These are phyloP conservation scores for Termitomyces sp. DNA, from an alignment of 1,284 basidiomycete species.

Conservation along the genomic window DNA sequence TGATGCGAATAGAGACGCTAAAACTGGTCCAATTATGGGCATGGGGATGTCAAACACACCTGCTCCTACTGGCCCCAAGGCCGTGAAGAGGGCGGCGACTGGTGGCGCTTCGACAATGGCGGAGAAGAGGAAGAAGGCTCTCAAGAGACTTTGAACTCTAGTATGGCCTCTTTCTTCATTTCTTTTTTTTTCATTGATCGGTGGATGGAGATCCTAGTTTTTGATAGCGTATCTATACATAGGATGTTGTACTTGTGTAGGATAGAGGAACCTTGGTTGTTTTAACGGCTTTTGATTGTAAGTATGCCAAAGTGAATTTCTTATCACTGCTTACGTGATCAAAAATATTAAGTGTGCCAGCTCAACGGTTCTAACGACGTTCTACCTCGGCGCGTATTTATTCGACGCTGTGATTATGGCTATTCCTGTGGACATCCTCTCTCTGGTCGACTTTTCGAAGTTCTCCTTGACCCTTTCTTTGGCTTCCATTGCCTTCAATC, in stretches of 20 bases:
- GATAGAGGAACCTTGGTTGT: background rate
- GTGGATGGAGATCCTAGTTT: background rate
- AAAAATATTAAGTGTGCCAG: too few species aligned
- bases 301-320: too few species aligned
- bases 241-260: slow-evolving; percentile 5
- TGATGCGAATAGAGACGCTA: slow-evolving; percentile 56
- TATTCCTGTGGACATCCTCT: slow-evolving; percentile 14
- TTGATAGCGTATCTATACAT: slow-evolving; percentile 11
- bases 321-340: slow-evolving; percentile 9
- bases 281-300: too few species aligned
- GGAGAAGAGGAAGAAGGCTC: slow-evolving; percentile 80
- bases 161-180: background rate
- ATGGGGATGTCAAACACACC: slow-evolving; percentile 27
- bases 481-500: slow-evolving; percentile 79
- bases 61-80: slow-evolving; percentile 43
- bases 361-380: too few species aligned
- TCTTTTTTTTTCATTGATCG: background rate
- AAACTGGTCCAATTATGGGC: slow-evolving; percentile 30
- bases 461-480: slow-evolving; percentile 63
- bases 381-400: background rate
- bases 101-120: slow-evolving; percentile 45
- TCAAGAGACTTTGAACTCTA: slow-evolving; percentile 58
- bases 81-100: slow-evolving; percentile 63
- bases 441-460: slow-evolving; percentile 56
- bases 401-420: slow-evolving; percentile 4